phyloP scores from a whole-genome alignment of 2,329 filamentous ascomycete genomes.

The Fusarium illudens region DNA sequence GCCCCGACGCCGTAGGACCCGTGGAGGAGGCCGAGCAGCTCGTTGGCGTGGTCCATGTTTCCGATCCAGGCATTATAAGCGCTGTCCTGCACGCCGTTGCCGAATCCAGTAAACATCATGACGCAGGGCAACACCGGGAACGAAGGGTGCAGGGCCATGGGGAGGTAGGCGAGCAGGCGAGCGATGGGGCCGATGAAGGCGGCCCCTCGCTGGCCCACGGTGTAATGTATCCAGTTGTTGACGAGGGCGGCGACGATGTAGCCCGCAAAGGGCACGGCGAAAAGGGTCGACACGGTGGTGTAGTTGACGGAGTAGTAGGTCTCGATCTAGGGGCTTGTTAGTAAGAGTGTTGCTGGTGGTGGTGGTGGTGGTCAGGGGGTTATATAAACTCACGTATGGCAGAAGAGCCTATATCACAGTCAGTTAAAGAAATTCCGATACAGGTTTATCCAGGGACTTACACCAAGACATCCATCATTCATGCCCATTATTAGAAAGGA shows the following conservation, averaged over 20 bases:
- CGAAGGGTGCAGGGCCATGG: slow-evolving; percentile 73
- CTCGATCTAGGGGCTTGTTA: slow-evolving; percentile 37
- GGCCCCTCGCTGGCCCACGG: slow-evolving; percentile 74
- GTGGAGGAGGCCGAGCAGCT: slow-evolving; percentile 77
- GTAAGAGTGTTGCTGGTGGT: background rate
- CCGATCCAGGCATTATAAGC: slow-evolving; percentile 71
- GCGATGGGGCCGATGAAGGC: slow-evolving; percentile 70
- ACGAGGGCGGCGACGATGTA: slow-evolving; percentile 70
- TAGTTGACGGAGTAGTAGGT: slow-evolving; percentile 69
- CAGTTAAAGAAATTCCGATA: background rate
- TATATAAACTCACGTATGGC: slow-evolving; percentile 51
- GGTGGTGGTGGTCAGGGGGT: background rate
- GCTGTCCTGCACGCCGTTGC: slow-evolving; percentile 73
- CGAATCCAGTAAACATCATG: slow-evolving; percentile 73
- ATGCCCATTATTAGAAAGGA: slow-evolving; percentile 72
- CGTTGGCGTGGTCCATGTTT: slow-evolving; percentile 76
- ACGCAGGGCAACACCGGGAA: slow-evolving; percentile 72
- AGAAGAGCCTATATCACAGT: slow-evolving; percentile 54
- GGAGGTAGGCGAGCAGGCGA: slow-evolving; percentile 71
- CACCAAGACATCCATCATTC: slow-evolving; percentile 73
- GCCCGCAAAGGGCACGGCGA: slow-evolving; percentile 71
- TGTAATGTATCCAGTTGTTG: slow-evolving; percentile 72
- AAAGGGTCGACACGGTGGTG: slow-evolving; percentile 70
- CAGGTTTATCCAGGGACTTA: slow-evolving; percentile 46
- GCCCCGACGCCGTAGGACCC: slow-evolving; percentile 77